Base-by-base conservation (phyloP, 2,329 filamentous ascomycete genomes). In the Orbilia blumenaviensis region DNA sequence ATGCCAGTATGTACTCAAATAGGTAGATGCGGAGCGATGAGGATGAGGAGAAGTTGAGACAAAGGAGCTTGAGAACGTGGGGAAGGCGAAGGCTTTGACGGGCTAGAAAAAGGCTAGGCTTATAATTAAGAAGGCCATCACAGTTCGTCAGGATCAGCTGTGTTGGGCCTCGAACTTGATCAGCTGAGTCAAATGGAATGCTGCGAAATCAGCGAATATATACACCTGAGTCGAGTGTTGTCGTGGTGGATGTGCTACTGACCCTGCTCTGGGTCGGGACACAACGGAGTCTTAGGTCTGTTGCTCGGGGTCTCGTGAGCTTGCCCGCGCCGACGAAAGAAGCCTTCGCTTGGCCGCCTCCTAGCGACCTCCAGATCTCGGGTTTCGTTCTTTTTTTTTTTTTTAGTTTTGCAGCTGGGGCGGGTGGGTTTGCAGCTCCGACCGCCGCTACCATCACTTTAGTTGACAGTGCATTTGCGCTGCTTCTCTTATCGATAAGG, bases 131-230 rank as follows among this genome's bases (percentile, higher is more conserved):
- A 52, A 18, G 27, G 62, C 62, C 62, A 66, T 52, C 46, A 25
- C 32, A 56, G 52, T 25, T 38, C 18, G n/a, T 25, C 16, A 21
- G 50, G 50, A 38, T 56, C 52, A 34, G n/a, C 48, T 32, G 48
- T 27, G 44, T 50, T 50, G 44, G 8, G 38, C 12, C n/a, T 16
- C 12, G 23, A 25, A 7, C 25, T 29, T 8, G 16, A 36, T 36
- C 29, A 56, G 52, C 52, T 56, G 52, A 54, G 50, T 34, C 29
- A 54, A 54, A 54, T 34, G 27, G 29, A 36, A 54, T 36, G 50
- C 14, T 29, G 25, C 4, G 46, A 54, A 54, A 34, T 34, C 29
- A 50, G n/a, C 12, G 18, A 34, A 56, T 56, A 18, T 54, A 56
- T 36, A 38, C 16, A 36, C 2, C 2, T 16, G 27, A 12, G n/a